phyloP scores from a whole-genome alignment of 2,329 filamentous ascomycete species.

The Penicillium corylophilum region DNA sequence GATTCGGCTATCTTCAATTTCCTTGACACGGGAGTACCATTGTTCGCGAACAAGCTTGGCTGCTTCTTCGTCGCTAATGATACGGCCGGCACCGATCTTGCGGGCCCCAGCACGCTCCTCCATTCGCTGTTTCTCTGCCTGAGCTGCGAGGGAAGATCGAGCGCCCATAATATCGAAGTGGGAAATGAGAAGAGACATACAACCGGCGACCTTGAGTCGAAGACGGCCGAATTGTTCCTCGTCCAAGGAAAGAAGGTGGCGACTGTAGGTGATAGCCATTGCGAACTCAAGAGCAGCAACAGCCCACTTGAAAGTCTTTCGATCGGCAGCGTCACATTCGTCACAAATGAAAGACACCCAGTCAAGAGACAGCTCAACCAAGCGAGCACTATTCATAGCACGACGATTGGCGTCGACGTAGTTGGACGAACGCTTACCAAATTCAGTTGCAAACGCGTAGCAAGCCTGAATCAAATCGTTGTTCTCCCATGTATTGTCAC shows the following conservation, averaged over 20 bases:
- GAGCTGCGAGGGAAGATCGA: slow-evolving; percentile 85
- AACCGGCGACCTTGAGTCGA: slow-evolving; percentile 86
- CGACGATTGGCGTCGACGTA: slow-evolving; percentile 95
- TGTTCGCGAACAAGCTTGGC: slow-evolving; percentile 70
- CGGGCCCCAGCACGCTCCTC: slow-evolving; percentile 77
- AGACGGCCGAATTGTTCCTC: slow-evolving; percentile 83
- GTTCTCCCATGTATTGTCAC: slow-evolving; percentile 69
- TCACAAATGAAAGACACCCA: slow-evolving; percentile 99
- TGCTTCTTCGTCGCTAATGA: slow-evolving; percentile 82
- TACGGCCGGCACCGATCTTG: slow-evolving; percentile 72
- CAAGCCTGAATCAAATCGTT: slow-evolving; percentile 97
- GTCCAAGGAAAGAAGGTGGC: slow-evolving; percentile 86
- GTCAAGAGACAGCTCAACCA: slow-evolving; percentile 88
- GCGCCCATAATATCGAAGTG: slow-evolving; percentile 99
- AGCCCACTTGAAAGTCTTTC: slow-evolving; percentile 96
- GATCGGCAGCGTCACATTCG: slow-evolving; percentile 89
- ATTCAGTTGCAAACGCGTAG: slow-evolving; percentile 98
- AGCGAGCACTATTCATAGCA: slow-evolving; percentile 94
- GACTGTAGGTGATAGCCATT: slow-evolving; percentile 93
- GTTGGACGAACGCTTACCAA: slow-evolving; percentile 87
- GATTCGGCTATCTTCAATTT: slow-evolving; percentile 75
- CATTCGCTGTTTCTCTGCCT: slow-evolving; percentile 85
- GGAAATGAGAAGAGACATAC: slow-evolving; percentile 95
- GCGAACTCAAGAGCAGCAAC: slow-evolving; percentile 93
- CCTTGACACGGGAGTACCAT: slow-evolving; percentile 69